Base-by-base conservation (phyloP, 768 basidiomycete species). In the Mrakia gelida region DNA sequence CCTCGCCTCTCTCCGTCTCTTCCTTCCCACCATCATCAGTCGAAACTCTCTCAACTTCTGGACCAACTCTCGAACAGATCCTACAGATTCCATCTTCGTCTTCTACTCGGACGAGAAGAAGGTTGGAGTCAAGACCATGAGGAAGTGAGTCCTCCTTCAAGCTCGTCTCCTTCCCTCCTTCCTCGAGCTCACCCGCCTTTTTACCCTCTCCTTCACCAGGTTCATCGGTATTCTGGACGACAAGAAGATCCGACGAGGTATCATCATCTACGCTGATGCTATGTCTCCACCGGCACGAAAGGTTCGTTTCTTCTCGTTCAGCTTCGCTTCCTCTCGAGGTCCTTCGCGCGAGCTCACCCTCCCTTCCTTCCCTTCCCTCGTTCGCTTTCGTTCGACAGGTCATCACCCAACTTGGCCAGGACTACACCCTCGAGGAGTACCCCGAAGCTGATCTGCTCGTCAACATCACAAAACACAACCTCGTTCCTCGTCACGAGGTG, bases 281-380 rank as follows among this genome's bases (percentile, higher is more conserved):
- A 95, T 99, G 92, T 98, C 97, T 15, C 93, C 96, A 13, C 93
- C 95, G 11, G 97, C 97, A 18, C 90, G 92, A 83, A 98, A 98
- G 87, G 96, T 93, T 80, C 81, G 86, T 81, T 32, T 11, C 59
- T 26, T 59, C n/a, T n/a, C 49, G 11, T 21, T 63, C 7, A 45
- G 23, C 26, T 2, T 32, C n/a, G 18, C 30, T 32, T 32, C 23
- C 70, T 23, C 3, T 21, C 54, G 8, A 8, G 8, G 4, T 38
- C 38, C 21, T 38, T 30, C 49, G 15, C 6, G 59, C 68, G 54
- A 71, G 71, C 71, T 77, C 68, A 23, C 61, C 56, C 59, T 49
- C 21, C 43, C 34, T 65, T 15, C 13, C 52, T 49, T 38, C 56
- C 45, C n/a, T 41, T 16, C 38, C n/a, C 61, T 67, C 6, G 26